Percentiles rank a stretch among this genome's conserved stretches.
These are phyloP conservation scores for Zasmidium cellare DNA, from an alignment of 2,329 filamentous ascomycete genomes.

Conservation along the genomic window DNA sequence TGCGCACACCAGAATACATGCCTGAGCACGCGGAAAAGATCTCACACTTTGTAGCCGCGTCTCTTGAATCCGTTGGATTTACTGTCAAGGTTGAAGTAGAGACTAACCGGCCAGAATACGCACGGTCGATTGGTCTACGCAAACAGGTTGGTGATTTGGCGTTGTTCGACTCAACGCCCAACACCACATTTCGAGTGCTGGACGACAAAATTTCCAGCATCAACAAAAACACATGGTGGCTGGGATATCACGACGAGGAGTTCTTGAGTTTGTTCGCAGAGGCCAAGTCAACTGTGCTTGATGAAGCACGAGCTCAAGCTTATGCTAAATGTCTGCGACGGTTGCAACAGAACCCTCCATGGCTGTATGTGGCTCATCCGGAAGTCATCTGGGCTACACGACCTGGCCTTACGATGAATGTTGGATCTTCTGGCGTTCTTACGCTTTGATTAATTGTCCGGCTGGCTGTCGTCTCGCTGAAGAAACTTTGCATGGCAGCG, in stretches of 20 bases:
- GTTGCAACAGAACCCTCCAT: slow-evolving; percentile 11
- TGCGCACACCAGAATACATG: slow-evolving; percentile 12
- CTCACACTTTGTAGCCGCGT: slow-evolving; percentile 4
- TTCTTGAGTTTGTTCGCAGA: slow-evolving; percentile 6
- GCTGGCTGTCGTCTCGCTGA: too few species aligned
- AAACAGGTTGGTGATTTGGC: slow-evolving; percentile 11
- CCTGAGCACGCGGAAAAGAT: slow-evolving; percentile 13
- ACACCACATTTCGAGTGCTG: slow-evolving; percentile 13
- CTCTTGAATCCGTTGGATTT: slow-evolving; percentile 9
- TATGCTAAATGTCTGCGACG: slow-evolving; percentile 10
- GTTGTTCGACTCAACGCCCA: slow-evolving; percentile 11
- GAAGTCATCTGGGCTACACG: slow-evolving; percentile 11
- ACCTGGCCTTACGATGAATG: slow-evolving; percentile 2
- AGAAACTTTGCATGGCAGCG: too few species aligned
- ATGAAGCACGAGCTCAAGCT: neutral
- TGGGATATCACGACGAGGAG: slow-evolving; percentile 12
- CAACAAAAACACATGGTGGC: slow-evolving; percentile 11
- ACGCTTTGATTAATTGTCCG: too few species aligned
- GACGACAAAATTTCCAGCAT: slow-evolving; percentile 10
- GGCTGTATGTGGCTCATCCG: slow-evolving; percentile 12
- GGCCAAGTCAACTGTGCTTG: neutral
- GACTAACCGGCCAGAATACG: slow-evolving; percentile 11
- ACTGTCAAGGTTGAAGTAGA: slow-evolving; percentile 8
- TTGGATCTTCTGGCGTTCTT: neutral
- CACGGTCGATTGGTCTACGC: slow-evolving; percentile 8